Base-by-base conservation (phyloP, 441 rosid species). In the Euphorbia corollata region DNA sequence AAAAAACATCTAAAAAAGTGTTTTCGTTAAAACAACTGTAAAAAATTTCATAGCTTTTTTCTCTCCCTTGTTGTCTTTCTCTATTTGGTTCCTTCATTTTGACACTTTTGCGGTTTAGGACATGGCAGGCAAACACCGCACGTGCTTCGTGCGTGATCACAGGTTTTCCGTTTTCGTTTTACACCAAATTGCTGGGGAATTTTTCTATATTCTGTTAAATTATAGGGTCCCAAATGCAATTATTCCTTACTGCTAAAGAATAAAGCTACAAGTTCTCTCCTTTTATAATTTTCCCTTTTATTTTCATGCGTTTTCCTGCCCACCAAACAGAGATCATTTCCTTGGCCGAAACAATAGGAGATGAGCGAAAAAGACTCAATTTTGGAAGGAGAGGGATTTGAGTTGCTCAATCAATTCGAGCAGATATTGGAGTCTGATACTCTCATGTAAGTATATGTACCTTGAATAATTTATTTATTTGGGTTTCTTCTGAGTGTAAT, bases 401-500 rank as follows among this genome's bases (percentile, higher is more conserved):
- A 69, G 67, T 75, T 85, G 71, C 76, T 90, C 82, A 73, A 65
- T 43, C 83, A 86, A 65, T 80, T 91, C 61, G 84, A 88, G 69
- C 70, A 34, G 51, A 82, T 94, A 74, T 79, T 91, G 68, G 88
- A 84, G 27, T 84, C 86, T 34, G 97, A 91, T 79, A 86, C 92
- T 50, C 81, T 81, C 55, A 86, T 89, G 97, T 91, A 76, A 79
- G 92, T 32, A 15, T 57, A 32, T 20, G 6, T 20, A 4, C 19
- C 0, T 39, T 8, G 38, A 22, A 27, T 27, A 27, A 4, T 7
- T 39, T 36, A 1, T 41, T 27, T n/a, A 51, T 51, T 51, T 18
- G 8, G 53, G 13, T 34, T n/a, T 58, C 16, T 67, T 41, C 30
- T 61, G 19, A 15, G 51, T 45, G 22, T 2, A 8, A 13, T 30